Evolutionary conservation across 441 rosid species (phyloP), one percentile per base, ranked within the genome.

Genomic region (Omphalea diandra): DNA sequence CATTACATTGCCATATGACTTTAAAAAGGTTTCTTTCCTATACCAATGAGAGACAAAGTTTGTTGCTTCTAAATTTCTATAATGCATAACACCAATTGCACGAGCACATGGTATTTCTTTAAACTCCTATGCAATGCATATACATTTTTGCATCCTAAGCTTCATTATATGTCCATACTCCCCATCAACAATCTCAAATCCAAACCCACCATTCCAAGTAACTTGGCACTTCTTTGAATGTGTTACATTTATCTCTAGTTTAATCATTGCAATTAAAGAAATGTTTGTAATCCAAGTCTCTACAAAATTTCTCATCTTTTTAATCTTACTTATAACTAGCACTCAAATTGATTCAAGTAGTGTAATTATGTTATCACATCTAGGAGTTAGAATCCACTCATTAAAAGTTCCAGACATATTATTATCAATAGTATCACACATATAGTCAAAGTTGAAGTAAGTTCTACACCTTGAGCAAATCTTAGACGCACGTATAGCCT

Each of bases 121-220:
- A 4, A 41, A 6, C 12, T 41, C 46, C 46, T 15, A 41, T 58
- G 79, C n/a, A n/a, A n/a, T n/a, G n/a, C n/a, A n/a, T n/a, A n/a
- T n/a, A n/a, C n/a, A n/a, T n/a, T n/a, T n/a, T n/a, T n/a, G n/a
- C n/a, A n/a, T n/a, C n/a, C n/a, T n/a, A n/a, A n/a, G n/a, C n/a
- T n/a, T n/a, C n/a, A n/a, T n/a, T n/a, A n/a, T n/a, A n/a, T n/a
- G n/a, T n/a, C n/a, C n/a, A 15, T 47, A 47, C 3, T 4, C 52
- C 0, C 52, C 22, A 2, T 47, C 52, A 1, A 14, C 3, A 3
- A 47, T 17, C 20, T 47, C 52, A 47, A 47, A 47, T 3, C 52
- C 20, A 14, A 2, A 14, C 0, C 18, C 22, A 14, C 52, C 52
- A 47, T 47, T 47, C 52, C 52, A 47, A 5, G 2, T 18, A 14